Evolutionary conservation across 2,329 filamentous ascomycete genomes (phyloP).

Genomic region (Aphanocladium album): DNA sequence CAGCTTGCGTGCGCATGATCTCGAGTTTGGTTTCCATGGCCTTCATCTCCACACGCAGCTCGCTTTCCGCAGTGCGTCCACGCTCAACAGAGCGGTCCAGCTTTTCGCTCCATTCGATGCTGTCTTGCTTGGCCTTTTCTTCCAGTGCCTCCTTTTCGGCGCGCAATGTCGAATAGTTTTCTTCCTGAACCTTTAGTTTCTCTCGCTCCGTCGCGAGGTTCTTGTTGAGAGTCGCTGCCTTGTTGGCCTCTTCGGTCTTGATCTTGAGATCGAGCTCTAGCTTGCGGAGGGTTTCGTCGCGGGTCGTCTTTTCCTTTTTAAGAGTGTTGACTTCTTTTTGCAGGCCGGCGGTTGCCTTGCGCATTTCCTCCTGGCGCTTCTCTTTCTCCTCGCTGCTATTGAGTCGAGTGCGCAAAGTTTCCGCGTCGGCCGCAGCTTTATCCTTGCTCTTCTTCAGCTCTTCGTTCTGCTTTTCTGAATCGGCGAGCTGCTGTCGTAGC

Average conservation of each 20-base stretch:
- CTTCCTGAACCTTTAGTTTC: slow-evolving; percentile 49
- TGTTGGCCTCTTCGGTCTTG: slow-evolving; percentile 59
- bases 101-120: slow-evolving; percentile 68
- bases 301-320: slow-evolving; percentile 51
- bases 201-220: slow-evolving; percentile 63
- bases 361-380: slow-evolving; percentile 45
- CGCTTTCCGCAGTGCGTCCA: slow-evolving; percentile 62
- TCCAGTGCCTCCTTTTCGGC: slow-evolving; percentile 72
- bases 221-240: slow-evolving; percentile 61
- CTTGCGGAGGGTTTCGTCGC: slow-evolving; percentile 60
- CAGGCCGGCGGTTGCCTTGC: slow-evolving; percentile 49
- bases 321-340: slow-evolving; percentile 32
- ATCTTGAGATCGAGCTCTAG: slow-evolving; percentile 66
- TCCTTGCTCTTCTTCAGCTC: slow-evolving; percentile 57
- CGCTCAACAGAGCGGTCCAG: slow-evolving; percentile 68
- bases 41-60: slow-evolving; percentile 72
- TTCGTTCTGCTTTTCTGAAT: slow-evolving; percentile 59
- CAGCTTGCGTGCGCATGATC: slow-evolving; percentile 74
- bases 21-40: slow-evolving; percentile 87
- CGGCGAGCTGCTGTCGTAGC: slow-evolving; percentile 59
- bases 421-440: slow-evolving; percentile 49
- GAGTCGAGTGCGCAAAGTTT: slow-evolving; percentile 41
- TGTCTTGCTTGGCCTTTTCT: slow-evolving; percentile 65
- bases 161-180: slow-evolving; percentile 58
- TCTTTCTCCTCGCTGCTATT: slow-evolving; percentile 49